Conservation (phyloP, 1,284 basidiomycete species). For the Anthracocystis panici-leucophaei region DNA sequence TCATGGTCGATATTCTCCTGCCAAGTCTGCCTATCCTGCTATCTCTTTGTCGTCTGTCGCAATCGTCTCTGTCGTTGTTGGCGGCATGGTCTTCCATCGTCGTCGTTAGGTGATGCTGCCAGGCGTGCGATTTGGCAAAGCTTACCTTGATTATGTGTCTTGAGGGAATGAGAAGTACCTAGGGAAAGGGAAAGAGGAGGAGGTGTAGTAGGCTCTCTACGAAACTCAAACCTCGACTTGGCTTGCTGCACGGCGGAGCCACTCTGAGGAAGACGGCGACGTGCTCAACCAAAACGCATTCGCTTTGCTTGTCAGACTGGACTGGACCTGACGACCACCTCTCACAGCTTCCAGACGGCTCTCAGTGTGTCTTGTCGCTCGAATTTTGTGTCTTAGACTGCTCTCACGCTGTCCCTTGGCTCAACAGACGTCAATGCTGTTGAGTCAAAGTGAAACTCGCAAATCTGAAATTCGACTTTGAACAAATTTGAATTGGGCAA, state of each 20-base stretch:
- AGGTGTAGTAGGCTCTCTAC: slow-evolving; percentile 32
- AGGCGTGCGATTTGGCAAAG: slow-evolving; percentile 22
- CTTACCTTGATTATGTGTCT: slow-evolving; percentile 55
- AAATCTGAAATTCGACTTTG: background rate
- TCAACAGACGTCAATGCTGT: background rate
- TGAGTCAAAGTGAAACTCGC: background rate
- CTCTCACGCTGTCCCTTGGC: background rate
- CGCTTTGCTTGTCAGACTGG: background rate
- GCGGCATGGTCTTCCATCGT: slow-evolving; percentile 6
- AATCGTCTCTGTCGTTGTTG: slow-evolving; percentile 21
- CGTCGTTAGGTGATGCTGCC: slow-evolving; percentile 19
- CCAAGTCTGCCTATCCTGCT: slow-evolving; percentile 1
- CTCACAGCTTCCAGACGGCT: slow-evolving; percentile 2
- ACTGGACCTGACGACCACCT: background rate
- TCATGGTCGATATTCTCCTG: slow-evolving; percentile 1
- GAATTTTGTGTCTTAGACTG: background rate
- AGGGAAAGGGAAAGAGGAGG: slow-evolving; percentile 28
- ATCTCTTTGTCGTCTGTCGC: slow-evolving; percentile 2
- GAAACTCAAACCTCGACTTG: slow-evolving; percentile 24
- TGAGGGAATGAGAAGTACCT: slow-evolving; percentile 54
- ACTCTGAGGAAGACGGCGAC: background rate
- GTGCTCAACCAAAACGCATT: no score
- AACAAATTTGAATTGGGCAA: background rate
- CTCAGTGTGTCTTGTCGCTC: background rate
- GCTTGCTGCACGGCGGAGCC: slow-evolving; percentile 6